Evolutionary conservation across 225 moss, liverwort and hornwort genomes (phyloP).

Genomic region (Pseudoscleropodium purum): DNA sequence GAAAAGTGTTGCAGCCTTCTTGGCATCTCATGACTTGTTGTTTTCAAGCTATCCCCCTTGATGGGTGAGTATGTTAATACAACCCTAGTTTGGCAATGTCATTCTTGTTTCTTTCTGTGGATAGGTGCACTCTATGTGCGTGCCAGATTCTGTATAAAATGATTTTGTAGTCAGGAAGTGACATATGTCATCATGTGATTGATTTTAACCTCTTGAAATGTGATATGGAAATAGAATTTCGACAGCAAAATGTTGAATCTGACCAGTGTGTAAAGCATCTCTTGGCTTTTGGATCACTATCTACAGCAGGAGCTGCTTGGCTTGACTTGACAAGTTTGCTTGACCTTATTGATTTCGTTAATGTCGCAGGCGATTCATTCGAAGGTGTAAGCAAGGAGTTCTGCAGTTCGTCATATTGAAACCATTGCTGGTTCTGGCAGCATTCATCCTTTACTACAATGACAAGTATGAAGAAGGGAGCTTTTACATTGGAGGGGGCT

Average conservation of each 20-base stretch:
- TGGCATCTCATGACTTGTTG: constrained; percentile 99
- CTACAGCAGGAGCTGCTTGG: background rate
- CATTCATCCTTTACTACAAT: constrained; percentile 75
- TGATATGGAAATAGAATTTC: background rate
- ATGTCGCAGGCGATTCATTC: constrained; percentile 81
- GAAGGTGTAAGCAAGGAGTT: constrained; percentile 95
- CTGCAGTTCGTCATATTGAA: constrained; percentile 96
- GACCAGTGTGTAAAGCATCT: background rate
- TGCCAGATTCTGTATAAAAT: background rate
- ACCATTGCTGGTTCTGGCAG: constrained; percentile 80
- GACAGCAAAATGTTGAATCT: background rate
- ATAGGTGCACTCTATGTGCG: background rate
- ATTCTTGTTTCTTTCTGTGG: background rate
- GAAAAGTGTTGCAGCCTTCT: constrained; percentile 84
- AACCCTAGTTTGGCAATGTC: background rate
- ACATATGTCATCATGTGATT: background rate
- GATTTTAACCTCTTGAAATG: background rate
- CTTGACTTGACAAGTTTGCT: background rate
- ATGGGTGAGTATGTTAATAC: constrained; percentile 54
- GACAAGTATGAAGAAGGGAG: constrained; percentile 68
- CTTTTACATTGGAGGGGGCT: constrained; percentile 65
- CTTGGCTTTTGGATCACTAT: background rate
- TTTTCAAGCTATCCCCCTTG: constrained; percentile 76
- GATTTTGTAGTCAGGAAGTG: background rate
- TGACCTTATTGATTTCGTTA: background rate